These are phyloP conservation scores for Ambrosiella beaveri DNA, from an alignment of 2,329 filamentous ascomycete species.

Conservation along the genomic window DNA sequence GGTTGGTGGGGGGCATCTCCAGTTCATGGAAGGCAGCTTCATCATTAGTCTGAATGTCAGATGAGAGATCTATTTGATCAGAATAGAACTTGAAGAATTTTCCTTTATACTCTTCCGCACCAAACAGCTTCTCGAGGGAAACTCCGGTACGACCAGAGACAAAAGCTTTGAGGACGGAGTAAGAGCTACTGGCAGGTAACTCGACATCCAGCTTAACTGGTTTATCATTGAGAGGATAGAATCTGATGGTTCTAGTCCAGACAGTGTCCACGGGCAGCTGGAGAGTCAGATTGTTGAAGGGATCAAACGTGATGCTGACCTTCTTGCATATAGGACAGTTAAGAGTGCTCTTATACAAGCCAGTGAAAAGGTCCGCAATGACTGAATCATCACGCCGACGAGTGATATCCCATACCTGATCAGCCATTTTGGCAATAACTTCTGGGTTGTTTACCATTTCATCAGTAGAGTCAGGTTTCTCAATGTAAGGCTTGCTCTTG, in stretches of 20 bases:
- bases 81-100: constrained; percentile 80
- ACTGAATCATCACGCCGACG: constrained; percentile 86
- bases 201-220: constrained; percentile 64
- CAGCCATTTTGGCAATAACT: constrained; percentile 69
- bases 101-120: constrained; percentile 63
- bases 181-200: constrained; percentile 55
- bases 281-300: constrained; percentile 85
- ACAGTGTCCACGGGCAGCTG: constrained; percentile 76
- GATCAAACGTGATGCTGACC: constrained; percentile 96
- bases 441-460: constrained; percentile 74
- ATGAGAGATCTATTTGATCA: constrained; percentile 48
- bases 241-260: constrained; percentile 60
- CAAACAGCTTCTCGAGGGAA: constrained; percentile 49
- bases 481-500: constrained; percentile 88
- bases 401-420: constrained; percentile 81
- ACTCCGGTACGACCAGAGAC: constrained; percentile 52
- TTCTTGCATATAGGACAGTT: constrained; percentile 83
- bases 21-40: constrained; percentile 59
- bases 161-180: constrained; percentile 51
- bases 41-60: constrained; percentile 51
- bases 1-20: constrained; percentile 63
- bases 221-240: constrained; percentile 54
- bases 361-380: constrained; percentile 87
- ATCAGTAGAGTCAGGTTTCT: constrained; percentile 94
- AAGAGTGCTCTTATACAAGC: constrained; percentile 95